Evolutionary conservation across 495 filamentous ascomycete genomes (phyloP), one percentile per base, ranked within the genome.

Genomic region (Talaromyces adpressus): DNA sequence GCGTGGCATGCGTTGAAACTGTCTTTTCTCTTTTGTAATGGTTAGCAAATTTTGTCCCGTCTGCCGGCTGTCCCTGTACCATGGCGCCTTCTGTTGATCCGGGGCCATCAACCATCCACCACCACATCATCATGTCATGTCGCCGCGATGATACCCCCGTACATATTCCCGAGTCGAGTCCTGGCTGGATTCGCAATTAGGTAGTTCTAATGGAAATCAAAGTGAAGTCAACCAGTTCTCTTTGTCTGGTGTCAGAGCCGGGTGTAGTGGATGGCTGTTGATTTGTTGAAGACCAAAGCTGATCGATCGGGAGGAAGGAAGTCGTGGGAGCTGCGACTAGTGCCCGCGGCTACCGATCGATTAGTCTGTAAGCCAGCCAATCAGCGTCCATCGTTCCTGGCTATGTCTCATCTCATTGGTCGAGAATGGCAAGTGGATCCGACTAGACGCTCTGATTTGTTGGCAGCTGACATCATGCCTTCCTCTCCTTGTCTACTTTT

Each of bases 401-500:
- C 9, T n/a, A 6, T 16, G 0, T 6, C 5, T 9, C 4, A 4
- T 23, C 9, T 9, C 1, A 56, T 56, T 56, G 52, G 52, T 11
- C 6, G 4, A 16, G 16, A 29, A 0, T 2, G 27, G 12, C 22
- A 23, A 18, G 5, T 23, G 29, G 36, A 5, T 41, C 36, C n/a
- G 36, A 12, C 2, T 16, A 1, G 2, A 3, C 5, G 59, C 18
- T 45, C 34, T 36, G 60, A 62, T 62, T 62, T 6, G 60, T 20
- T 11, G 14, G 23, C 14, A 22, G 60, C 60, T 62, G 41, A 62
- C 60, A 62, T 62, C 60, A 62, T 47, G 29, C 34, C 52, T 56
- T 23, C 52, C 52, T 56, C 23, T 53, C 27, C 27, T 56, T 27
- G 22, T 25, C 52, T 27, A 29, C 52, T 27, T 58, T 41, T 60